Conservation (phyloP, 2,329 filamentous ascomycete genomes). For the Stemphylium vesicarium region DNA sequence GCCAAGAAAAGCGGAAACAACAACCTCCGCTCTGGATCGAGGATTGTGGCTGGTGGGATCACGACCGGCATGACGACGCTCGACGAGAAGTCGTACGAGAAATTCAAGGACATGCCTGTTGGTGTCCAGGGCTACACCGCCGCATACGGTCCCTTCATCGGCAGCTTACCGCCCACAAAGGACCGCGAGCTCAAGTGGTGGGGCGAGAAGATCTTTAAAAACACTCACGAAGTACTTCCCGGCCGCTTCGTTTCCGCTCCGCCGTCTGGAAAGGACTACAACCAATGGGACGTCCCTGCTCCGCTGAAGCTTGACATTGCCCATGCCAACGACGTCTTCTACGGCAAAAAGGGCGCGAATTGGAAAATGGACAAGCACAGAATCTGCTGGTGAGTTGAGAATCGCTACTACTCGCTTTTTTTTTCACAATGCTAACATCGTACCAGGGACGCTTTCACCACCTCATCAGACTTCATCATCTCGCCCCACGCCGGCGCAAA, state of each 20-base stretch:
- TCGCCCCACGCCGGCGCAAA: conserved; percentile 56
- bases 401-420: neutral
- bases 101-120: conserved; percentile 44
- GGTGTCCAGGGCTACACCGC: conserved; percentile 42
- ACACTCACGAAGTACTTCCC: conserved; percentile 48
- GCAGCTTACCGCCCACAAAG: conserved; percentile 41
- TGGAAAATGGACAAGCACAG: conserved; percentile 69
- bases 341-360: conserved; percentile 61
- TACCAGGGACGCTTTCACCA: conserved; percentile 67
- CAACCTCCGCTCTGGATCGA: conserved; percentile 60
- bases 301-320: conserved; percentile 65
- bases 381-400: conserved; percentile 65
- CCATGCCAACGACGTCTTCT: conserved; percentile 64
- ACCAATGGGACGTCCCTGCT: conserved; percentile 66
- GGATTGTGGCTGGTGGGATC: conserved; percentile 64
- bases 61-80: conserved; percentile 57
- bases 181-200: conserved; percentile 46
- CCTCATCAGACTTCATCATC: conserved; percentile 62
- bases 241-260: conserved; percentile 64
- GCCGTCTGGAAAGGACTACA: conserved; percentile 63
- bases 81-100: conserved; percentile 36
- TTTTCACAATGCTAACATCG: conserved; percentile 1
- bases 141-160: conserved; percentile 40
- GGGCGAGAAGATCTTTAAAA: conserved; percentile 46
- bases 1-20: conserved; percentile 54